A percentile compares a stretch with the other conserved stretches of the same genome.
Conservation (phyloP, 179 eudicot species). For the Sideroxylon spinosum region DNA sequence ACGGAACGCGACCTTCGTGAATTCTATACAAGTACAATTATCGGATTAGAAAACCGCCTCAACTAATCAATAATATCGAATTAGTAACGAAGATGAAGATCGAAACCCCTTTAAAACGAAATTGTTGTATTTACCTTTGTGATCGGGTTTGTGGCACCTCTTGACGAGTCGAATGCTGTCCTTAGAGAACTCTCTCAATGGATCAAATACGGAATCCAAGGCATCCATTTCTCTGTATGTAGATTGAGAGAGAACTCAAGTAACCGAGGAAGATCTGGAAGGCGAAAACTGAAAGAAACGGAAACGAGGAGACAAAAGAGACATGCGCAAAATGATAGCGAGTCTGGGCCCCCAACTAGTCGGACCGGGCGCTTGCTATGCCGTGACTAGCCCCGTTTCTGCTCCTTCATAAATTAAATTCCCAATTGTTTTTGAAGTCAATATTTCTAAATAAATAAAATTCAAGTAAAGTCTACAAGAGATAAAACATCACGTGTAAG, state of each 20-base stretch:
- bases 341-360: too few species aligned
- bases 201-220: constrained; percentile 53
- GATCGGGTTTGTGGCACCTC: constrained; percentile 74
- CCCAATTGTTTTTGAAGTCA: too few species aligned
- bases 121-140: constrained; percentile 32
- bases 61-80: not conserved
- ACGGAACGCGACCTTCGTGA: constrained; percentile 50
- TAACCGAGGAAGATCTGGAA: not conserved
- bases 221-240: constrained; percentile 40
- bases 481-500: too few species aligned
- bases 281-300: not conserved
- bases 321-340: too few species aligned
- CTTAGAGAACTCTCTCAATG: constrained; percentile 58
- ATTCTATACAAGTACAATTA: constrained; percentile 27
- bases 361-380: too few species aligned
- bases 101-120: not conserved
- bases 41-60: not conserved
- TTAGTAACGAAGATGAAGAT: constrained; percentile 8
- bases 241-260: not conserved
- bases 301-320: too few species aligned
- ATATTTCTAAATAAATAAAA: too few species aligned
- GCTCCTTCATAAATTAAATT: too few species aligned
- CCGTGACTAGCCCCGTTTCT: too few species aligned
- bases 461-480: too few species aligned
- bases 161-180: constrained; percentile 65